Percentiles rank a stretch among this genome's conserved stretches.
These are phyloP conservation scores for Aciculosporium take DNA, from an alignment of 2,329 filamentous ascomycete species.

Conservation along the genomic window DNA sequence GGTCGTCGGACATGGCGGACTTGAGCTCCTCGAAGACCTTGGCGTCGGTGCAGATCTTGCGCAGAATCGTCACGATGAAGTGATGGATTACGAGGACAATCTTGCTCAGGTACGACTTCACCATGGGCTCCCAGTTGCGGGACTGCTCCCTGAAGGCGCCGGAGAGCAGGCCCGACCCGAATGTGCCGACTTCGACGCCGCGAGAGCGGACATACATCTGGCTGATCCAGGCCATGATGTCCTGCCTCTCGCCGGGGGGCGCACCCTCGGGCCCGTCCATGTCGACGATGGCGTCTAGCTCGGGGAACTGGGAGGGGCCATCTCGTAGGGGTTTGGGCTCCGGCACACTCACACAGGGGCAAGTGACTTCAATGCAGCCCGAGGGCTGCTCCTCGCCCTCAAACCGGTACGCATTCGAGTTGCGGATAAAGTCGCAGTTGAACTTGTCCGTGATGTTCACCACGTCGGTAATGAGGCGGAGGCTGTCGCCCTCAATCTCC, in stretches of 20 bases:
- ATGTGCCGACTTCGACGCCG: slow-evolving; percentile 11
- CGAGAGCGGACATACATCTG: slow-evolving; percentile 3
- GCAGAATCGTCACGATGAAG: slow-evolving; percentile 33
- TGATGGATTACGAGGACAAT: slow-evolving; percentile 36
- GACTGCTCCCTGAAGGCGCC: slow-evolving; percentile 39
- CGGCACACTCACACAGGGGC: neutral
- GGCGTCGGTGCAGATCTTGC: slow-evolving; percentile 27
- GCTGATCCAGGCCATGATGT: slow-evolving; percentile 14
- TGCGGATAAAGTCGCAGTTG: neutral
- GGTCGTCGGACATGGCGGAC: slow-evolving; percentile 28
- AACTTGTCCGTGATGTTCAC: slow-evolving; percentile 1
- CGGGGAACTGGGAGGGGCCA: neutral
- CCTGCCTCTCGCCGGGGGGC: rapidly evolving
- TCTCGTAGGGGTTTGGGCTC: neutral
- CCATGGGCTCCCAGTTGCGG: slow-evolving; percentile 35
- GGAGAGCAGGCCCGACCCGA: slow-evolving; percentile 25
- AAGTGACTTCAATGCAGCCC: neutral
- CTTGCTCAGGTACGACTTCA: slow-evolving; percentile 34
- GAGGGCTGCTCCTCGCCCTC: neutral
- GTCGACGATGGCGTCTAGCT: slow-evolving; percentile 4
- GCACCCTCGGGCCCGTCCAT: neutral
- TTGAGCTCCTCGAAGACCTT: slow-evolving; percentile 28
- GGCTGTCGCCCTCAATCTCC: neutral
- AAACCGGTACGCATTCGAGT: neutral
- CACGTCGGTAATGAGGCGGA: slow-evolving; percentile 1